Evolutionary conservation across 2,329 filamentous ascomycete genomes (phyloP).

Genomic region (Pseudofabraea citricarpa): DNA sequence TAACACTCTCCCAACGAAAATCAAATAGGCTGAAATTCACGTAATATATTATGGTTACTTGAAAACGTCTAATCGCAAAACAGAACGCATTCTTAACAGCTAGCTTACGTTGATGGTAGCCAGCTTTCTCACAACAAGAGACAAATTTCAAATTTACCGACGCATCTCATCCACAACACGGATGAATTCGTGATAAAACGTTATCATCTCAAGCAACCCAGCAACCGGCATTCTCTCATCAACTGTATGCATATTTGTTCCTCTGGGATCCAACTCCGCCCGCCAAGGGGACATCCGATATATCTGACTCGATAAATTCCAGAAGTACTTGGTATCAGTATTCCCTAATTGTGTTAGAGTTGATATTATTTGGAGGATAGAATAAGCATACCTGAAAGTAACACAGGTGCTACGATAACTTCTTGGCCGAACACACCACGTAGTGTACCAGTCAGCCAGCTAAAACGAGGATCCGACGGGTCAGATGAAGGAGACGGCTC

Average conservation of each 20-base stretch:
- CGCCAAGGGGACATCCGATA: constrained; percentile 29
- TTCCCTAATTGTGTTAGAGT: constrained; percentile 47
- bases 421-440: neutral
- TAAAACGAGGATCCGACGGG: neutral
- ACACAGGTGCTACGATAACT: constrained; percentile 24
- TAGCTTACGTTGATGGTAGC: no score
- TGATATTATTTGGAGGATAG: constrained; percentile 46
- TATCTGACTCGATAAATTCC: constrained; percentile 40
- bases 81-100: no score
- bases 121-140: no score
- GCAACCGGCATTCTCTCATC: constrained; percentile 29
- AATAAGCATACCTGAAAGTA: constrained; percentile 43
- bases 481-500: neutral
- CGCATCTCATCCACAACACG: constrained; percentile 23
- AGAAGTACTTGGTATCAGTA: constrained; percentile 45
- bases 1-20: no score
- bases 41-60: no score
- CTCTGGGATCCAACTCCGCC: constrained; percentile 23
- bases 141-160: no score
- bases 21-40: no score
- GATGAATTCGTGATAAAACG: constrained; percentile 27
- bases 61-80: no score
- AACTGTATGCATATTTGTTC: constrained; percentile 28
- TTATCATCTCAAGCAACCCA: constrained; percentile 24
- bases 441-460: neutral